phyloP scores from a whole-genome alignment of 2,329 filamentous ascomycete species.

The Aaosphaeria arxii region DNA sequence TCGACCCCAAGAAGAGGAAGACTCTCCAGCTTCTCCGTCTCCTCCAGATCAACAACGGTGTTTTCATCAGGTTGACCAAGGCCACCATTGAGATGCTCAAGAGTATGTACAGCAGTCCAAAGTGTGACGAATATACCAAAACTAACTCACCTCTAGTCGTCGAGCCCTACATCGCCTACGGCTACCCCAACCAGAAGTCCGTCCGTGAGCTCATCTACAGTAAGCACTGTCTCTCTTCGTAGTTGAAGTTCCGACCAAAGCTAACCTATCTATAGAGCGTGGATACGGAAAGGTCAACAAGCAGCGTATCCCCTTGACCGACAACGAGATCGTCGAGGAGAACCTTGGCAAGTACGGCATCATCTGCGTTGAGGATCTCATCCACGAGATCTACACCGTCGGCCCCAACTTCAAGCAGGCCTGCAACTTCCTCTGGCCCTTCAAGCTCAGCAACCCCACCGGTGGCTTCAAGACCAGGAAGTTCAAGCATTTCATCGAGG shows the following conservation, averaged over 20 bases:
- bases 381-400: constrained; percentile 72
- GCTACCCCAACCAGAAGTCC: constrained; percentile 99
- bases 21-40: constrained; percentile 99
- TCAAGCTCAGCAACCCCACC: constrained; percentile 98
- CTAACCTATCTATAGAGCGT: constrained; percentile 47
- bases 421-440: constrained; percentile 99
- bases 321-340: constrained; percentile 97
- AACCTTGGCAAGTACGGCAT: constrained; percentile 95
- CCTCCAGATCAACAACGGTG: constrained; percentile 99
- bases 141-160: constrained; percentile 52
- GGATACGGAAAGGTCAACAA: constrained; percentile 99
- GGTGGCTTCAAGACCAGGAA: constrained; percentile 95
- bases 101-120: constrained; percentile 67
- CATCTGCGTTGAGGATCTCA: constrained; percentile 98
- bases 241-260: constrained; percentile 55
- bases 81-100: constrained; percentile 96
- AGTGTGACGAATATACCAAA: background rate
- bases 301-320: constrained; percentile 92
- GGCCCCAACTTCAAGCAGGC: constrained; percentile 94
- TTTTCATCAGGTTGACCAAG: constrained; percentile 97
- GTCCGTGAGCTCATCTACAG: constrained; percentile 99
- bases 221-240: constrained; percentile 60
- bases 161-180: constrained; percentile 98
- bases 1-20: constrained; percentile 99
- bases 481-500: constrained; percentile 99